Evolutionary conservation across 768 basidiomycete species (phyloP).

Genomic region (Suillus clintonianus): DNA sequence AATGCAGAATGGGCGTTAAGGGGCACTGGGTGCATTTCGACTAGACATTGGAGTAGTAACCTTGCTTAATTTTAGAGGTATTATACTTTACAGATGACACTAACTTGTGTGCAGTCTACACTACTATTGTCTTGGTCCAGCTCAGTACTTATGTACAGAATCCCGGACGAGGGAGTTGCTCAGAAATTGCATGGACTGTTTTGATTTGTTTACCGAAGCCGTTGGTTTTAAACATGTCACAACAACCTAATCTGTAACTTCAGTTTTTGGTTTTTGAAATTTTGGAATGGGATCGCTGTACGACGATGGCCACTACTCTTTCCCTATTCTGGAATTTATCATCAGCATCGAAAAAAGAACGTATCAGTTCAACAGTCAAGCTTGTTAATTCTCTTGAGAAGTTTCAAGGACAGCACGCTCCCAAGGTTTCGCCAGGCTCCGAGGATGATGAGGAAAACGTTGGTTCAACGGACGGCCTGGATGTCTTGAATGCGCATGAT

Average conservation of each 20-base stretch:
- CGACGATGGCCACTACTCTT: conserved; percentile 78
- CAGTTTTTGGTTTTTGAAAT: conserved; percentile 12
- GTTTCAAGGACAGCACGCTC: conserved; percentile 71
- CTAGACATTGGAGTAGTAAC: conserved; percentile 20
- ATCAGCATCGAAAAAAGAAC: conserved; percentile 74
- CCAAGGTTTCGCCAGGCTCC: conserved; percentile 35
- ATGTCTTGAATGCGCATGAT: conserved; percentile 81
- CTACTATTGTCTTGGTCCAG: not conserved
- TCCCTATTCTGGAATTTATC: conserved; percentile 95
- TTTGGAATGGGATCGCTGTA: not conserved
- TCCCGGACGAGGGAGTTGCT: not conserved
- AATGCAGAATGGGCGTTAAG: conserved; percentile 63
- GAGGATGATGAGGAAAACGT: conserved; percentile 47
- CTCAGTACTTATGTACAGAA: not conserved
- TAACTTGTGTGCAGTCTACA: not conserved
- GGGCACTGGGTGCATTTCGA: conserved; percentile 76
- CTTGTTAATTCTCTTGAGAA: conserved; percentile 80
- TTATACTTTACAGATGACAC: not conserved
- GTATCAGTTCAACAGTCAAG: conserved; percentile 83
- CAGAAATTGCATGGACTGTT: not conserved
- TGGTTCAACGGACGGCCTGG: conserved; percentile 50
- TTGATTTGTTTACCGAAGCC: not conserved
- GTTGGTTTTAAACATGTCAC: conserved; percentile 22
- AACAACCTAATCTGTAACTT: conserved; percentile 22
- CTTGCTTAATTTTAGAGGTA: not conserved